A percentile compares a stretch with the other conserved stretches of the same genome.
phyloP scores from a whole-genome alignment of 495 filamentous ascomycete genomes.

The Penicillium dipodomyicola region DNA sequence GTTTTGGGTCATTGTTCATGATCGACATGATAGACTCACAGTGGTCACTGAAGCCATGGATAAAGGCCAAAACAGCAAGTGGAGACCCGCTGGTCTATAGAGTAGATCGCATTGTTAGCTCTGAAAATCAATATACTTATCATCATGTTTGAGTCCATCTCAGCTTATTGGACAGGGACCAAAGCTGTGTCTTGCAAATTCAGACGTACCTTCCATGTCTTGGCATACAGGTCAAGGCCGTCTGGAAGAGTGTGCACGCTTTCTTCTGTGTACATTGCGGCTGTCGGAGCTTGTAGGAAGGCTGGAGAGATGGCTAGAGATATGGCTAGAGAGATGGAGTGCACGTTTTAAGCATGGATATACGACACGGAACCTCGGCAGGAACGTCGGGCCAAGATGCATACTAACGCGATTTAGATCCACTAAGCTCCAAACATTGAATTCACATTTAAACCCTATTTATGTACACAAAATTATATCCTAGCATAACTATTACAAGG shows the following conservation, averaged over 20 bases:
- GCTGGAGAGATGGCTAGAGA: not conserved
- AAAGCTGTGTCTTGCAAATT: conserved; percentile 5
- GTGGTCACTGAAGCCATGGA: conserved; percentile 91
- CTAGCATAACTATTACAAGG: not conserved
- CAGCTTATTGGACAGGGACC: not conserved
- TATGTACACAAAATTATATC: not conserved
- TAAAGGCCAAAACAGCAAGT: conserved; percentile 68
- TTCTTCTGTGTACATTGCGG: conserved; percentile 31
- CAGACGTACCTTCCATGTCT: conserved; percentile 74
- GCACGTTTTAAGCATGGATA: not conserved
- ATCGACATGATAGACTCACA: conserved; percentile 27
- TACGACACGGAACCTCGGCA: not conserved
- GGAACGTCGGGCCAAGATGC: not conserved
- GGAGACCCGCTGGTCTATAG: conserved; percentile 48
- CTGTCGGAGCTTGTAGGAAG: not conserved
- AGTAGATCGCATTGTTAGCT: conserved; percentile 4
- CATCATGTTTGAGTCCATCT: not conserved
- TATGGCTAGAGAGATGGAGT: not conserved
- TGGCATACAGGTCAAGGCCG: conserved; percentile 68
- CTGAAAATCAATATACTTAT: not conserved
- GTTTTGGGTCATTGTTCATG: not conserved
- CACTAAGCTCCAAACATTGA: not conserved
- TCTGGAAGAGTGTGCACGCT: conserved; percentile 43
- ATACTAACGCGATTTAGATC: not conserved
- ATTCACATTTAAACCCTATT: not conserved